phyloP scores from a whole-genome alignment of 2,329 filamentous ascomycete species.

The Colletotrichum sp. region DNA sequence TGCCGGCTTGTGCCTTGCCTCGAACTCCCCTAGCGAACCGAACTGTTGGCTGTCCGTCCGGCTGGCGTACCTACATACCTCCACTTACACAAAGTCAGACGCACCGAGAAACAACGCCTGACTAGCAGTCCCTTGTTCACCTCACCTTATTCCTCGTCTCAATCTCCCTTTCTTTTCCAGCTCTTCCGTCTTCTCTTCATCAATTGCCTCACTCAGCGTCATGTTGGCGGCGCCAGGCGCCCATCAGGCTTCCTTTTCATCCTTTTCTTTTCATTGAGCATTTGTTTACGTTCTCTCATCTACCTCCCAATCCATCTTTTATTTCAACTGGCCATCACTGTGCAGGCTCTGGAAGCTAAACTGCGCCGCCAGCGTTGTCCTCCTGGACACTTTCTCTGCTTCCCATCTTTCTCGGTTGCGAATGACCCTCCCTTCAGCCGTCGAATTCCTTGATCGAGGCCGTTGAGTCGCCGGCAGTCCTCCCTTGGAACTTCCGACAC shows the following conservation, averaged over 20 bases:
- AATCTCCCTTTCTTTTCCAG: not conserved
- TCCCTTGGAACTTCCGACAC: not conserved
- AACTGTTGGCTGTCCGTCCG: not conserved
- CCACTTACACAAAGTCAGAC: not conserved
- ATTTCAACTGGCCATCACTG: not conserved
- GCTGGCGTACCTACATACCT: not conserved
- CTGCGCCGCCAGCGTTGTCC: not conserved
- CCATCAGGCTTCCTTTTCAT: not conserved
- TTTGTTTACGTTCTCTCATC: not conserved
- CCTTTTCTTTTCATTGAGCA: not conserved
- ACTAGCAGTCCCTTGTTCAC: not conserved
- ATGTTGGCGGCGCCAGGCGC: conserved; percentile 13
- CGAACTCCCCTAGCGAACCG: not conserved
- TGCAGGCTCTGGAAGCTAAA: conserved; percentile 2
- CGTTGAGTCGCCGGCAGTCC: not conserved
- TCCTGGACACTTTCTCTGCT: not conserved
- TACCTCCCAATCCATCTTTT: not conserved
- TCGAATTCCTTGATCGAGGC: not conserved
- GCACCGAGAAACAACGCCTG: not conserved
- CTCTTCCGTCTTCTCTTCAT: not conserved
- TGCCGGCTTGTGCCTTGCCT: not conserved
- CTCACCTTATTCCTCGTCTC: not conserved
- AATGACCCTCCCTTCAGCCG: not conserved
- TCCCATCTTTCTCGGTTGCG: not conserved
- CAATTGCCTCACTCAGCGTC: not conserved